Percentiles rank a stretch among this genome's conserved stretches.
phyloP scores from a whole-genome alignment of 768 basidiomycete genomes.

The Pleurotus tuber-regium region DNA sequence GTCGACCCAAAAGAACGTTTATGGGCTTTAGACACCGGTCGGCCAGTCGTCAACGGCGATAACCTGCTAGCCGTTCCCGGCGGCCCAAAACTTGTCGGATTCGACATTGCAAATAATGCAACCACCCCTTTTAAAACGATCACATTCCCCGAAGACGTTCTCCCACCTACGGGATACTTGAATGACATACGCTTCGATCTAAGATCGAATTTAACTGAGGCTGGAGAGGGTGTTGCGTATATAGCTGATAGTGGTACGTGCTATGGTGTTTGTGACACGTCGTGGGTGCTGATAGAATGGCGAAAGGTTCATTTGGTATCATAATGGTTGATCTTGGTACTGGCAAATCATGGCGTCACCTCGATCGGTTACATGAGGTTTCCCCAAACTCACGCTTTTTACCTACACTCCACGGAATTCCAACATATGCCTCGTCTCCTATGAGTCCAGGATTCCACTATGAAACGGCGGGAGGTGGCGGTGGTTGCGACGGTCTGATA shows the following conservation, averaged over 20 bases:
- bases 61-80: conserved; percentile 13
- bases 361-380: conserved; percentile 9
- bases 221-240: conserved; percentile 17
- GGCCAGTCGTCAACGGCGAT: conserved; percentile 13
- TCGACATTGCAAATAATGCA: conserved; percentile 13
- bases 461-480: conserved; percentile 14
- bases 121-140: conserved; percentile 15
- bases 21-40: conserved; percentile 15
- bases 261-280: neutral
- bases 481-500: conserved; percentile 12
- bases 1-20: conserved; percentile 15
- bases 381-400: conserved; percentile 12
- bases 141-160: conserved; percentile 14
- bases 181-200: conserved; percentile 18
- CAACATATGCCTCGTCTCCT: conserved; percentile 12
- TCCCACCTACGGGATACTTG: conserved; percentile 17
- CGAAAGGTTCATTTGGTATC: conserved; percentile 15
- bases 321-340: conserved; percentile 18
- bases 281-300: neutral
- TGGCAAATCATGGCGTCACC: conserved; percentile 17
- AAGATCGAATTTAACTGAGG: conserved; percentile 12
- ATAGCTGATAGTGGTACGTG: conserved; percentile 16
- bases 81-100: conserved; percentile 16
- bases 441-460: conserved; percentile 11
- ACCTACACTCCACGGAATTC: conserved; percentile 15